Evolutionary conservation across 2,329 filamentous ascomycete genomes (phyloP).

Genomic region (Trichoderma atroviride): DNA sequence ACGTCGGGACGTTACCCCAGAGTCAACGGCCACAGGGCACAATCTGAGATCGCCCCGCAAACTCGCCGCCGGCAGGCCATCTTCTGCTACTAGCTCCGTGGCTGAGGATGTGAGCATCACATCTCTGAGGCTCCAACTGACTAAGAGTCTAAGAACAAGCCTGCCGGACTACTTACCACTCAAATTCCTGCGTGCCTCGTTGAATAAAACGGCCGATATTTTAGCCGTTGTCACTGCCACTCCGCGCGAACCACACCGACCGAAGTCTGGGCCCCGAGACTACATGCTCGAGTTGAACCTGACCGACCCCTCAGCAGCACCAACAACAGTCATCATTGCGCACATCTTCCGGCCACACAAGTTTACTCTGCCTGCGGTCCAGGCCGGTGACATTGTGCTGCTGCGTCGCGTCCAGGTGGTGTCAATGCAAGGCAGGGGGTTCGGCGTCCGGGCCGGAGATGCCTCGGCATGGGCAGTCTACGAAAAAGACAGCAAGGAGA

Average conservation of each 20-base stretch:
- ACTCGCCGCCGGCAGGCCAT: slow-evolving; percentile 30
- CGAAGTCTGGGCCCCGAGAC: slow-evolving; percentile 60
- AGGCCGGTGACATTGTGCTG: slow-evolving; percentile 60
- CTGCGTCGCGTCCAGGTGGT: slow-evolving; percentile 59
- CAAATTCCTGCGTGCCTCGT: slow-evolving; percentile 53
- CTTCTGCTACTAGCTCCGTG: slow-evolving; percentile 36
- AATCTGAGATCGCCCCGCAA: slow-evolving; percentile 19
- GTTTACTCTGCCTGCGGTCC: slow-evolving; percentile 57
- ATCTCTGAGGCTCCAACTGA: slow-evolving; percentile 50
- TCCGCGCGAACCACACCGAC: slow-evolving; percentile 55
- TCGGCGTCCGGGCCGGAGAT: slow-evolving; percentile 58
- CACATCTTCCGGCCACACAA: slow-evolving; percentile 62
- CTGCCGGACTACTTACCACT: slow-evolving; percentile 58
- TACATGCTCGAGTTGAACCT: slow-evolving; percentile 62
- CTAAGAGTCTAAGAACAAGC: slow-evolving; percentile 50
- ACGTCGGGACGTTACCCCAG: not conserved
- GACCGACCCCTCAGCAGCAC: slow-evolving; percentile 58
- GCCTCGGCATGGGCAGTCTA: slow-evolving; percentile 65
- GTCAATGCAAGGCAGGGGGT: slow-evolving; percentile 57
- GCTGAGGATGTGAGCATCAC: slow-evolving; percentile 36
- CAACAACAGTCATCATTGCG: slow-evolving; percentile 54
- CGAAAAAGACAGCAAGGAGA: slow-evolving; percentile 46
- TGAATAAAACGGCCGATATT: slow-evolving; percentile 55
- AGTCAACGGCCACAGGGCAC: not conserved
- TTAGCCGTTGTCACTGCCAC: slow-evolving; percentile 57